Base-by-base conservation (phyloP, 2,329 filamentous ascomycete species). In the Arachnomyces sp. region DNA sequence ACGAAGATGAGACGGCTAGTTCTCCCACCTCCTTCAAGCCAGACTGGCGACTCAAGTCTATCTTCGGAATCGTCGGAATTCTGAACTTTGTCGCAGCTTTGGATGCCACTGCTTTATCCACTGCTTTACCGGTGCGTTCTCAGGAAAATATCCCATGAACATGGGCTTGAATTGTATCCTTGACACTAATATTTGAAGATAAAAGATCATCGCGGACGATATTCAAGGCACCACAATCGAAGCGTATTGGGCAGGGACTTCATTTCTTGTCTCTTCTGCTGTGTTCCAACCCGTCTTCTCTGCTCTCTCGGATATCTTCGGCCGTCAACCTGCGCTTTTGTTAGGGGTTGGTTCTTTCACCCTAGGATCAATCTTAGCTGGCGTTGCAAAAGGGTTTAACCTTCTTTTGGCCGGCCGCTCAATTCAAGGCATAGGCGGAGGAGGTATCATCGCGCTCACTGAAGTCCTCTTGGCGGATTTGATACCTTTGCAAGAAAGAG, bases 161-260 rank as follows among this genome's bases (percentile, higher is more conserved):
- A 14, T 29, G 13, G 25, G 21, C 1, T 3, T 4, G n/a, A n/a
- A n/a, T n/a, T n/a, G n/a, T n/a, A n/a, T n/a, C n/a, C n/a, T n/a
- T n/a, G n/a, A n/a, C n/a, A n/a, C n/a, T 32, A n/a, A 34, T 30
- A 7, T 30, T 38, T 28, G 5, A 14, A 25, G 15, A 18, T 30
- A 38, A 18, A 39, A 38, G 43, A 68, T 65, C 16, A 71, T 75
- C 41, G 67, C 70, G 15, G 43, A 57, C 7, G 64, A 67, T n/a
- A 61, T 76, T 7, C 46, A 63, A 12, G 72, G 72, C 30, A 68
- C 62, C 2, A 68, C 69, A 4, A 62, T 73, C 11, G 63, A 81
- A 54, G 72, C 77, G 0, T 82, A 82, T 54, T 82, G 78, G 78
- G 69, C 74, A 12, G 78, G 77, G 2, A 80, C 78, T 7, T 73